Conservation (phyloP, 257 asterid genomes). For the Ophiorrhiza pumila region DNA sequence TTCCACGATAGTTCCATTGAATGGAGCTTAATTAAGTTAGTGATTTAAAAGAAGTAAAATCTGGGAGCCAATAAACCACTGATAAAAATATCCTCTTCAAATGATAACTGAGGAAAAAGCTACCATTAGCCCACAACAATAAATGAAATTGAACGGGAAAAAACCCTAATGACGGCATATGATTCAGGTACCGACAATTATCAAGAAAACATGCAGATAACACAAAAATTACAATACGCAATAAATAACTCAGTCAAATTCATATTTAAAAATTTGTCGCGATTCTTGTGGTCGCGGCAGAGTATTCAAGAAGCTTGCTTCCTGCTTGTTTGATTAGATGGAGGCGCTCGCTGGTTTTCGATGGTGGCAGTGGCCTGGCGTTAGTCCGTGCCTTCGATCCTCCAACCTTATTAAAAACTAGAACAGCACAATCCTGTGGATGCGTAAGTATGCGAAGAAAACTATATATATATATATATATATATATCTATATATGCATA, state of each 20-base stretch:
- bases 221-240: not conserved
- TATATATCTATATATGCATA: too few relatives aligned
- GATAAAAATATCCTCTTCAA: not conserved
- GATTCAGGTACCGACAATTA: not conserved
- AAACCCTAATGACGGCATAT: not conserved
- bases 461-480: too few relatives aligned
- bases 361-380: conserved; percentile 5
- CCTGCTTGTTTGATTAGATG: not conserved
- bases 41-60: not conserved
- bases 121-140: not conserved
- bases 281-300: not conserved
- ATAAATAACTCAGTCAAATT: not conserved
- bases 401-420: not conserved
- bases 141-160: conserved; percentile 4
- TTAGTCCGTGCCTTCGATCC: not conserved
- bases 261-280: not conserved
- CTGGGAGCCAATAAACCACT: not conserved
- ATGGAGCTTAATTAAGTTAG: not conserved
- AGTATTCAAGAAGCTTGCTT: not conserved
- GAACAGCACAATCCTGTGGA: too few relatives aligned
- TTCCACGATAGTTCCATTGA: not conserved
- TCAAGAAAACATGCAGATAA: not conserved
- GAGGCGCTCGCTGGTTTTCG: not conserved
- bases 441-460: too few relatives aligned
- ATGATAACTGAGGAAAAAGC: not conserved